Evolutionary conservation across 495 filamentous ascomycete species (phyloP).

Genomic region (Neurospora cerealis): DNA sequence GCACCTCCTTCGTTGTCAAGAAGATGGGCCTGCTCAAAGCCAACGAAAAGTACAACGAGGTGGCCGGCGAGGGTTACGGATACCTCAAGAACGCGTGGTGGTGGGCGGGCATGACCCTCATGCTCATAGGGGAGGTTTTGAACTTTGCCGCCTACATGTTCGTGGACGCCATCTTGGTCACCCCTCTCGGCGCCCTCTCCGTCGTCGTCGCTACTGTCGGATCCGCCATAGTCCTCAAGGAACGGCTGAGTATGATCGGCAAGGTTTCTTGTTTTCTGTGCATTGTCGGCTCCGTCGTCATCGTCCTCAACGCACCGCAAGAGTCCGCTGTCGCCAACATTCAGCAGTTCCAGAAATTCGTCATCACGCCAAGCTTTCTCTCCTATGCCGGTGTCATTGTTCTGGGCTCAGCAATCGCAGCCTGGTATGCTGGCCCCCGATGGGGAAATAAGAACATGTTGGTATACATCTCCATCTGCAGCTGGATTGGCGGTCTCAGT

Average conservation of each 20-base stretch:
- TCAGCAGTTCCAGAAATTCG: slow-evolving; percentile 85
- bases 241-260: slow-evolving; percentile 88
- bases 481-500: slow-evolving; percentile 85
- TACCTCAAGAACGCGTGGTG: slow-evolving; percentile 94
- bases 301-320: slow-evolving; percentile 84
- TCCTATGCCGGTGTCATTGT: slow-evolving; percentile 78
- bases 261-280: slow-evolving; percentile 94
- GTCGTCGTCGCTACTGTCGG: slow-evolving; percentile 91
- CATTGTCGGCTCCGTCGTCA: slow-evolving; percentile 86
- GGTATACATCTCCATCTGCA: slow-evolving; percentile 93
- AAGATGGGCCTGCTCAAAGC: slow-evolving; percentile 85
- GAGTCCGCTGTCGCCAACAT: slow-evolving; percentile 80
- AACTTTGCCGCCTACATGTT: slow-evolving; percentile 98
- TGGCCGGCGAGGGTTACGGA: slow-evolving; percentile 93
- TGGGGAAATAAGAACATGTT: slow-evolving; percentile 97
- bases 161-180: slow-evolving; percentile 93
- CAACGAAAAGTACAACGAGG: slow-evolving; percentile 94
- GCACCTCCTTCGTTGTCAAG: slow-evolving; percentile 90
- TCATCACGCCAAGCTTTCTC: slow-evolving; percentile 80
- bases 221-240: slow-evolving; percentile 93
- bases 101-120: slow-evolving; percentile 95
- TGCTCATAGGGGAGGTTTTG: slow-evolving; percentile 95
- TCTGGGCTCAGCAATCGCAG: slow-evolving; percentile 57
- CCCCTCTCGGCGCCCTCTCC: slow-evolving; percentile 85
- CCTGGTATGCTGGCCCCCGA: slow-evolving; percentile 75